Conservation (phyloP, 2,329 filamentous ascomycete genomes). For the Camillea tinctor region DNA sequence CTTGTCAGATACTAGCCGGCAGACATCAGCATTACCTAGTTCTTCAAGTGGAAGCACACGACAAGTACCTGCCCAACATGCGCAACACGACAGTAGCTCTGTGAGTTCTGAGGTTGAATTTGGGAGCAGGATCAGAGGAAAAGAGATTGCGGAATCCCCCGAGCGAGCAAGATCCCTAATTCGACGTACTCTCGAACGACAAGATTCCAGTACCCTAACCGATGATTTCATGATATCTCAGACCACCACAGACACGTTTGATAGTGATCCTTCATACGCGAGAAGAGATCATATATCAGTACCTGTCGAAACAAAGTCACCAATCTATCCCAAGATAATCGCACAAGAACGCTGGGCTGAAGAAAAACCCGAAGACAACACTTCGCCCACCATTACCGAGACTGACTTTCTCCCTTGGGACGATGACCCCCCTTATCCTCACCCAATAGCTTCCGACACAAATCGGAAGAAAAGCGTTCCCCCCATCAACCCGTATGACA, state of each 20-base stretch:
- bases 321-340: constrained; percentile 1
- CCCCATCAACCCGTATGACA: constrained; percentile 55
- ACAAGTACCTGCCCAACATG: constrained; percentile 7
- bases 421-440: constrained; percentile 55
- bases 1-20: constrained; percentile 49
- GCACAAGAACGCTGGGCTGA: constrained; percentile 8
- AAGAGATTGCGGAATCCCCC: constrained; percentile 34
- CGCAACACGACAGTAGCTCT: constrained; percentile 10
- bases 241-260: constrained; percentile 29
- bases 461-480: constrained; percentile 16
- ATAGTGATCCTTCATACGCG: constrained; percentile 20
- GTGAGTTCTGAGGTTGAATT: constrained; percentile 39
- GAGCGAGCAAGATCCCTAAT: constrained; percentile 17
- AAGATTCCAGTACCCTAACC: constrained; percentile 25
- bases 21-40: constrained; percentile 36
- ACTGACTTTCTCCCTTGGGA: constrained; percentile 60
- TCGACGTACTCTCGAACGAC: constrained; percentile 17
- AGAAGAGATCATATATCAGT: constrained; percentile 9
- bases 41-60: constrained; percentile 34
- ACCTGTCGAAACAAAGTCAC: constrained; percentile 9
- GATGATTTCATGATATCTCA: constrained; percentile 34
- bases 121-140: constrained; percentile 46
- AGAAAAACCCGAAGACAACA: constrained; percentile 36
- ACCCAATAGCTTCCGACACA: constrained; percentile 35
- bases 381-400: constrained; percentile 47